Evolutionary conservation across 2,329 filamentous ascomycete species (phyloP).

Genomic region (Fusarium austroafricanum): DNA sequence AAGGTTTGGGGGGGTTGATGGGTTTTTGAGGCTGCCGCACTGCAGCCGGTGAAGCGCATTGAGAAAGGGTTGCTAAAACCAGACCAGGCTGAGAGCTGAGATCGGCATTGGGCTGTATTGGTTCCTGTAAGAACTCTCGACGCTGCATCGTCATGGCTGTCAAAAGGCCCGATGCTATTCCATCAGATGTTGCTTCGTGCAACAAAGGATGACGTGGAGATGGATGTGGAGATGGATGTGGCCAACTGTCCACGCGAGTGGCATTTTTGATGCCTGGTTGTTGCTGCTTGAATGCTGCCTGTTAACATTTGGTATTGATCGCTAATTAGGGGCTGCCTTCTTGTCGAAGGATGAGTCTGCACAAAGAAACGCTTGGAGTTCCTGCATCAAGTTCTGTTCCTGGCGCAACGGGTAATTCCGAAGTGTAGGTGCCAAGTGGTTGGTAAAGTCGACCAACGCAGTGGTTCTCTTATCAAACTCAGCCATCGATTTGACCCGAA

Average conservation of each 20-base stretch:
- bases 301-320: neutral
- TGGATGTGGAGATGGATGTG: neutral
- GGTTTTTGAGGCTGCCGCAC: neutral
- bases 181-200: neutral
- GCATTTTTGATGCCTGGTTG: neutral
- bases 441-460: neutral
- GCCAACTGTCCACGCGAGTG: neutral
- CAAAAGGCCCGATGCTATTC: neutral
- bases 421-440: neutral
- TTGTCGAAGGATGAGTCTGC: neutral
- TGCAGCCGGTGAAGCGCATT: neutral
- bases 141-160: neutral
- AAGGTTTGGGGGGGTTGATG: neutral
- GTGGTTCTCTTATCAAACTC: constrained; percentile 1
- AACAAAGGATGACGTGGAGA: neutral
- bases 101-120: neutral
- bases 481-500: constrained; percentile 28
- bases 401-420: neutral
- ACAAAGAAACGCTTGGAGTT: neutral
- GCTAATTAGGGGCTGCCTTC: neutral
- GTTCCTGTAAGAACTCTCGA: neutral
- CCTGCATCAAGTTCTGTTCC: neutral
- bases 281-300: neutral
- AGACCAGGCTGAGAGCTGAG: neutral
- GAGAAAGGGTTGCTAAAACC: neutral